Percentiles rank a stretch among this genome's conserved stretches.
phyloP scores from a whole-genome alignment of 1,284 basidiomycete species.

The Apiotrichum domesticum region DNA sequence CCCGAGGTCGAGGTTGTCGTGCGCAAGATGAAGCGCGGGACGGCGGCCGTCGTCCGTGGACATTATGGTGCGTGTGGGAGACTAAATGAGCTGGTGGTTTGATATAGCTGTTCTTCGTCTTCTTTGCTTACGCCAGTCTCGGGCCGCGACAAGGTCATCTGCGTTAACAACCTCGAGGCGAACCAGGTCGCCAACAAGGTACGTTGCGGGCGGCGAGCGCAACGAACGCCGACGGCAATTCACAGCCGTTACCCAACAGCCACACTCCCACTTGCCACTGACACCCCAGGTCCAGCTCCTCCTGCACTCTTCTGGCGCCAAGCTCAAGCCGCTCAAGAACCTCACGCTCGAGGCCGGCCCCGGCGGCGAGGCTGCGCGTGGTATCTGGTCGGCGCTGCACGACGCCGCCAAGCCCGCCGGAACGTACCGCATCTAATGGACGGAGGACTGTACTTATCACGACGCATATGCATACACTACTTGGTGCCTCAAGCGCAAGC shows the following conservation, averaged over 20 bases:
- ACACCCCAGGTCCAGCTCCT: slow-evolving; percentile 29
- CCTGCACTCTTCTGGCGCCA: slow-evolving; percentile 43
- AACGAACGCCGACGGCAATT: no score
- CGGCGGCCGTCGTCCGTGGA: slow-evolving; percentile 46
- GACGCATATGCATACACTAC: slow-evolving; percentile 4
- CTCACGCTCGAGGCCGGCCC: slow-evolving; percentile 42
- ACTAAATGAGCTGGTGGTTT: background rate
- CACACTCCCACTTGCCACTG: background rate
- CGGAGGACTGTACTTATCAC: background rate
- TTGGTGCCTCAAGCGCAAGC: background rate
- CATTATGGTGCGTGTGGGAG: slow-evolving; percentile 44
- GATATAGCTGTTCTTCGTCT: no score
- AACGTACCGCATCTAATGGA: slow-evolving; percentile 39
- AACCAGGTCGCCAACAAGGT: slow-evolving; percentile 44
- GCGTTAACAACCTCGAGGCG: slow-evolving; percentile 46
- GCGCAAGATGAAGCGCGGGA: slow-evolving; percentile 39
- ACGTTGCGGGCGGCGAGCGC: no score
- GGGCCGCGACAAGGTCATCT: slow-evolving; percentile 50
- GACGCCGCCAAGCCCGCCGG: slow-evolving; percentile 30
- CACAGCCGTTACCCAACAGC: background rate
- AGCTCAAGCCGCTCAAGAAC: slow-evolving; percentile 45
- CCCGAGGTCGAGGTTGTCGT: slow-evolving; percentile 49
- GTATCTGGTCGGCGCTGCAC: slow-evolving; percentile 44
- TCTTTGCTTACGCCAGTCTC: slow-evolving; percentile 36
- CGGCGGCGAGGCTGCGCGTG: slow-evolving; percentile 40